Evolutionary conservation across 306 rosid genomes (phyloP).

Genomic region (Gynostemma pentaphyllum): DNA sequence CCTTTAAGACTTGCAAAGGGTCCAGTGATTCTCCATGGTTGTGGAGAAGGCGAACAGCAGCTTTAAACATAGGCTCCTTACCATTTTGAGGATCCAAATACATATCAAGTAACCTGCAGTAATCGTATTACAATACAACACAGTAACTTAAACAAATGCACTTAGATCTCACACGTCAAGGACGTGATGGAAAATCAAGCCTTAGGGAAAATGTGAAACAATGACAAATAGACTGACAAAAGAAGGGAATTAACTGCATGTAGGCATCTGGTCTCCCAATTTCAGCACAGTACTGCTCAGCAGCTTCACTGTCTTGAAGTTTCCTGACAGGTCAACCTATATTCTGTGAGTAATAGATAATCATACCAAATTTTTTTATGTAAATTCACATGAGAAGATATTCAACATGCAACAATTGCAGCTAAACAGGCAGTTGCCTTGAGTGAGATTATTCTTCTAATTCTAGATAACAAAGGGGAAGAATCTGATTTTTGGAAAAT

Average conservation of each 20-base stretch:
- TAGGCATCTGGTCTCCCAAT: slow-evolving; percentile 97
- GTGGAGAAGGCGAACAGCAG: slow-evolving; percentile 97
- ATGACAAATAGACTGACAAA: slow-evolving; percentile 15
- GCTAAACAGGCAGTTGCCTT: neutral
- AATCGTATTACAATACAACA: slow-evolving; percentile 17
- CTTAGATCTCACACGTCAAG: slow-evolving; percentile 3
- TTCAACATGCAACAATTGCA: neutral
- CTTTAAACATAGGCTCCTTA: slow-evolving; percentile 96
- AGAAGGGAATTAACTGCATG: slow-evolving; percentile 66
- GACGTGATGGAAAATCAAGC: neutral
- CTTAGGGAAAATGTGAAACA: neutral
- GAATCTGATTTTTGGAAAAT: too few relatives aligned
- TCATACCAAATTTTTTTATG: slow-evolving; percentile 7
- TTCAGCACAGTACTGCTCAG: slow-evolving; percentile 97
- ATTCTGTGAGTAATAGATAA: slow-evolving; percentile 7
- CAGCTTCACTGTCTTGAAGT: slow-evolving; percentile 93
- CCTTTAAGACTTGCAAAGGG: slow-evolving; percentile 93
- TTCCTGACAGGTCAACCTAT: slow-evolving; percentile 45
- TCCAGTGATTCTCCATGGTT: slow-evolving; percentile 96
- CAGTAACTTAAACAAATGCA: neutral
- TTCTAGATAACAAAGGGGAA: too few relatives aligned
- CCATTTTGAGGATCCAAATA: slow-evolving; percentile 97
- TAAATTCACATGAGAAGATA: slow-evolving; percentile 1
- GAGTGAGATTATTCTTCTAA: neutral
- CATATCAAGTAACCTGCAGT: slow-evolving; percentile 90